phyloP scores from a whole-genome alignment of 495 filamentous ascomycete species.

The Daldinia loculata region DNA sequence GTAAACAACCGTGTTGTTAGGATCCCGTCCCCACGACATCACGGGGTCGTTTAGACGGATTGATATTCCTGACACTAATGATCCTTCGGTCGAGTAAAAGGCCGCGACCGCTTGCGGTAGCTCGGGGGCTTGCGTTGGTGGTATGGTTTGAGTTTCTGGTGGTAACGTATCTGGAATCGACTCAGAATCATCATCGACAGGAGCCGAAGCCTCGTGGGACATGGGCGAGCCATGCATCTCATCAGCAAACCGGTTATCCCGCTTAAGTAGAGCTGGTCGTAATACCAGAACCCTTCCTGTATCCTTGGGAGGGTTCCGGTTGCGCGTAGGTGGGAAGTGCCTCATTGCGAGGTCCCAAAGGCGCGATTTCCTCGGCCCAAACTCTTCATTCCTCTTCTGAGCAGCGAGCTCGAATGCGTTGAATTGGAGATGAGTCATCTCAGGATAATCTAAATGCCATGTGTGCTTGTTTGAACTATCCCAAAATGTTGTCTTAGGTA shows the following conservation, averaged over 20 bases:
- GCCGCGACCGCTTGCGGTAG: slow-evolving; percentile 41
- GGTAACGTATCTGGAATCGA: slow-evolving; percentile 34
- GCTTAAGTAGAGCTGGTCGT: slow-evolving; percentile 32
- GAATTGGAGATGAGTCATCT: slow-evolving; percentile 62
- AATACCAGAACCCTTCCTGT: slow-evolving; percentile 24
- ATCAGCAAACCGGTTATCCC: slow-evolving; percentile 15
- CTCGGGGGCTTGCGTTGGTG: slow-evolving; percentile 24
- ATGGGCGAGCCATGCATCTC: slow-evolving; percentile 15
- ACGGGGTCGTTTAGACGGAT: slow-evolving; percentile 69
- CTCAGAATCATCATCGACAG: slow-evolving; percentile 30
- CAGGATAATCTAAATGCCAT: slow-evolving; percentile 62
- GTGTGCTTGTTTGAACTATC: slow-evolving; percentile 55
- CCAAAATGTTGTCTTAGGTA: slow-evolving; percentile 62
- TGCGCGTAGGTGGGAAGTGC: slow-evolving; percentile 54
- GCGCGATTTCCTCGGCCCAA: slow-evolving; percentile 52
- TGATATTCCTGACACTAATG: slow-evolving; percentile 60
- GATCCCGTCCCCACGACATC: slow-evolving; percentile 78
- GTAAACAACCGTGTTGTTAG: slow-evolving; percentile 68
- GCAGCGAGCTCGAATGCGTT: slow-evolving; percentile 56
- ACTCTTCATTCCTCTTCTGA: slow-evolving; percentile 54
- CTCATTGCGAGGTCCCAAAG: slow-evolving; percentile 59
- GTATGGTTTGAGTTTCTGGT: slow-evolving; percentile 18
- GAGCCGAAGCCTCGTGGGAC: slow-evolving; percentile 7
- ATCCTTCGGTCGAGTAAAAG: slow-evolving; percentile 55
- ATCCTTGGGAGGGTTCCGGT: slow-evolving; percentile 7